Evolutionary conservation across 306 rosid genomes (phyloP), one percentile per base, ranked within the genome.

Genomic region (Cotoneaster glaucophyllus): DNA sequence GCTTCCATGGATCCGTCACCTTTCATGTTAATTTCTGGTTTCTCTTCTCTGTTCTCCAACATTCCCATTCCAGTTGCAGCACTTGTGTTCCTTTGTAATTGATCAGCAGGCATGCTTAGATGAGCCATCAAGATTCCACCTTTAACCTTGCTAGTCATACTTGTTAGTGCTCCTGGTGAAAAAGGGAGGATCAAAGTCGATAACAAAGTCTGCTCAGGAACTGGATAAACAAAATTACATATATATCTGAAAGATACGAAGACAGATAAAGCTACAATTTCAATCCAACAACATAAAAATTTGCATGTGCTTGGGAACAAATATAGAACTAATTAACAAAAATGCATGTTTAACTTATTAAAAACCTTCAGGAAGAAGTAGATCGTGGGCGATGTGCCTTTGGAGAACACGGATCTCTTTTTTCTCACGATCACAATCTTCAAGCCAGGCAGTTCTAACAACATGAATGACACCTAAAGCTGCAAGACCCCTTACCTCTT

Each of bases 401-500:
- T 70, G 80, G 62, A 81, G 86, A 82, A 92, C 90, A 68, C 88
- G 88, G 71, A 90, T 83, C 87, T 90, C 90, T 83, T 89, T 92
- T 88, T 86, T 94, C 75, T 77, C 75, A 71, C 74, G 85, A 75
- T 90, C 89, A 81, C 98, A 94, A 74, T 94, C 97, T 83, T 92
- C 96, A 78, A 94, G 96, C 98, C 98, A 94, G 61, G 83, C 48
- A 48, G 90, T 75, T 83, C 80, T 91, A 69, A 94, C 98, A 75
- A 90, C 96, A 75, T 82, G 80, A 75, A 88, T 78, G 68, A 92
- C 78, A 75, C 98, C 96, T 17, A 80, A 79, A 87, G 98, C 92
- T 76, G 92, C 96, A 74, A 90, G 81, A 29, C 86, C 84, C 87
- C 96, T 86, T 77, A 90, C 80, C 78, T 94, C 97, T 78, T 87